Evolutionary conservation across 2,329 filamentous ascomycete species (phyloP), one percentile per base, ranked within the genome.

Genomic region (Berkeleyomyces rouxiae): DNA sequence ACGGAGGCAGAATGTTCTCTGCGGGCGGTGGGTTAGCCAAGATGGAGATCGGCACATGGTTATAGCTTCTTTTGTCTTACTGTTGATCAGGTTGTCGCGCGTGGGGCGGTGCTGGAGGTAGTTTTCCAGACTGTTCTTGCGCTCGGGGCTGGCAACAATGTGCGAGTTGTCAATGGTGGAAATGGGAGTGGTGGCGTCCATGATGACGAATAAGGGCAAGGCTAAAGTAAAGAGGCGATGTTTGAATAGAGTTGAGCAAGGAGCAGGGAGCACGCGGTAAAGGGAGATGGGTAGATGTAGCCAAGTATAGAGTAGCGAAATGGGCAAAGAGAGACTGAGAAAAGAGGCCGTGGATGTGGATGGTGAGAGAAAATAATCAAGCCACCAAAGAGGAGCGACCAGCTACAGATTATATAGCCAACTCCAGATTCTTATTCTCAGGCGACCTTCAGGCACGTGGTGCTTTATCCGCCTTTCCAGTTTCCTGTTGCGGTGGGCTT

Each of bases 1-100:
- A 87, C 63, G 84, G 83, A 36, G 88, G 88, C 36, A 96, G 84
- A 72, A 96, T 96, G 74, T 96, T 95, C 68, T 85, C 88, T 92
- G 68, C 61, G 64, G 63, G 63, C 61, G 43, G 60, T 59, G 57
- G 62, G 3, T n/a, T 5, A 47, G 23, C 1, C 42, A 7, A 44
- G 16, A 58, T 49, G 58, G 58, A 46, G 7, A 58, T 10, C 3
- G 58, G 10, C 10, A 62, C 7, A 51, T n/a, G 40, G 36, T 13
- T 36, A 53, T 23, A 51, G 13, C 6, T 36, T 47, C 5, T 6
- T 23, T 10, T 7, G 42, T 62, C 66, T 59, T 57, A 67, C 66
- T 66, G 42, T 93, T 87, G 66, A 96, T 77, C 31, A 96, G 79
- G 69, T 89, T 83, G 43, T 89, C 82, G 63, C 87, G 84, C 31